Percentiles rank a stretch among this genome's conserved stretches.
These are phyloP conservation scores for Canavalia ensiformis DNA, from an alignment of 306 rosid genomes.

Conservation along the genomic window DNA sequence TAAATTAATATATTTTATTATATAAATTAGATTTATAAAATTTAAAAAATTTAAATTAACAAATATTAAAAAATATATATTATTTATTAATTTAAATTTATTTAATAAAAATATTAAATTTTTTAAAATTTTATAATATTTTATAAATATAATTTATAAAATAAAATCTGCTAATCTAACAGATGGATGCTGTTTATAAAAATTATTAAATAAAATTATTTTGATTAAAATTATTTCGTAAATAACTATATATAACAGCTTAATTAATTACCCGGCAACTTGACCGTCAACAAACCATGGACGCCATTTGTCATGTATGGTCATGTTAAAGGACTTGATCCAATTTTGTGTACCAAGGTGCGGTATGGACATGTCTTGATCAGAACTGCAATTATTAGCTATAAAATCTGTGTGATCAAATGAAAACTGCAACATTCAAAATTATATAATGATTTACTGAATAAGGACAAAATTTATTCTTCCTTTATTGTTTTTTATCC, in stretches of 20 bases:
- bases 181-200: background rate
- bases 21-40: no score
- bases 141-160: no score
- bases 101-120: no score
- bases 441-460: background rate
- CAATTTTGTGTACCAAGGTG: conserved; percentile 55
- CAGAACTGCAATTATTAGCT: conserved; percentile 47
- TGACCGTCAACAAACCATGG: conserved; percentile 71
- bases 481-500: no score
- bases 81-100: no score
- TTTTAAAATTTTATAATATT: no score
- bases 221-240: background rate
- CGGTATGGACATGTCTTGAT: conserved; percentile 56
- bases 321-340: conserved; percentile 62
- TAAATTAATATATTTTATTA: no score
- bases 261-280: conserved; percentile 60
- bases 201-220: no score
- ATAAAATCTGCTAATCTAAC: no score
- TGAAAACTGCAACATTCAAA: background rate
- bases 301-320: conserved; percentile 53
- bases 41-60: no score
- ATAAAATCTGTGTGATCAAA: background rate
- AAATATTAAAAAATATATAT: no score
- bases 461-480: background rate
- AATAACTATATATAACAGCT: background rate